These are phyloP conservation scores for Prunus davidiana DNA, from an alignment of 306 rosid species.

Conservation along the genomic window DNA sequence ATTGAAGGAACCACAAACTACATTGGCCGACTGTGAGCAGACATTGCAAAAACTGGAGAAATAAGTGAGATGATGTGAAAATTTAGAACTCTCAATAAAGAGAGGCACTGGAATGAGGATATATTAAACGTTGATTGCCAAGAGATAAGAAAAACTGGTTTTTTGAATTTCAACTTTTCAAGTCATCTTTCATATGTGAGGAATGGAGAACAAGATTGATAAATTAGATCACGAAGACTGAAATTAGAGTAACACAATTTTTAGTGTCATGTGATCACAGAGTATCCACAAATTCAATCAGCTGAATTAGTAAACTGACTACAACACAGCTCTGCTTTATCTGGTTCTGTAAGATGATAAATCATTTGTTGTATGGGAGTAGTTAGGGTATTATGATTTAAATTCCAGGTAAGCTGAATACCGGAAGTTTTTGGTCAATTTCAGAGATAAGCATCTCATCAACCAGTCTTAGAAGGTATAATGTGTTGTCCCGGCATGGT, in stretches of 20 bases:
- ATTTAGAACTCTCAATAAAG: background rate
- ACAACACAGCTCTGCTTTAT: background rate
- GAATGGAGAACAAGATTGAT: background rate
- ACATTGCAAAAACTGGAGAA: background rate
- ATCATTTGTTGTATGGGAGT: background rate
- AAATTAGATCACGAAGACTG: background rate
- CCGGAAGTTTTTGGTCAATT: constrained; percentile 80
- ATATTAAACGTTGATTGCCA: background rate
- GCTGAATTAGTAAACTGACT: background rate
- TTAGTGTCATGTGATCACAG: background rate
- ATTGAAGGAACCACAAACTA: background rate
- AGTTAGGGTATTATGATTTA: background rate
- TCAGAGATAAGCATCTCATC: constrained; percentile 89
- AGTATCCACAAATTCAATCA: background rate
- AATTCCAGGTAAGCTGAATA: constrained; percentile 37
- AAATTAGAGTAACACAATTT: background rate
- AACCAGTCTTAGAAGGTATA: constrained; percentile 76
- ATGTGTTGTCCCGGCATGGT: constrained; percentile 92
- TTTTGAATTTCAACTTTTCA: background rate
- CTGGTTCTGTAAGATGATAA: background rate
- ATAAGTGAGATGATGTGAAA: background rate
- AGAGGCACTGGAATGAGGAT: background rate
- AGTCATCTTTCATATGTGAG: background rate
- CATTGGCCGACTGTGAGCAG: background rate
- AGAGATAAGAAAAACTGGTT: background rate